Evolutionary conservation across 2,329 filamentous ascomycete species (phyloP).

Genomic region (Pseudogymnoascus verrucosus): DNA sequence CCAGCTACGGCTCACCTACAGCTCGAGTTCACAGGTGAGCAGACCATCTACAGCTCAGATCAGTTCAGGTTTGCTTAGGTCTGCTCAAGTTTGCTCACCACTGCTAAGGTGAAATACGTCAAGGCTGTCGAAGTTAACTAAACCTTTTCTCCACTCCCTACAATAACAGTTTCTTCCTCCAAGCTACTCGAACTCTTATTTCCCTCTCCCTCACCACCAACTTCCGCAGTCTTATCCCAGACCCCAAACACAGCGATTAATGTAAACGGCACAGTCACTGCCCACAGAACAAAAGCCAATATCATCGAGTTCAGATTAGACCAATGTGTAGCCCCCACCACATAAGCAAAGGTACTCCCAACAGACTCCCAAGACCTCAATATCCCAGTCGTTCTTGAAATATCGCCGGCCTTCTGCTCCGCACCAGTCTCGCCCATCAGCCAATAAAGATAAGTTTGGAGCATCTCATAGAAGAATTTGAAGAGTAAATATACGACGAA

Average conservation of each 20-base stretch:
- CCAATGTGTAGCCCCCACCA: conserved; percentile 26
- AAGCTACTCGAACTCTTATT: neutral
- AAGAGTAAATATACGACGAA: conserved; percentile 18
- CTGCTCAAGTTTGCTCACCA: neutral
- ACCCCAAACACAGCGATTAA: neutral
- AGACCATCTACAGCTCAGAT: no score
- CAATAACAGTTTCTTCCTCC: neutral
- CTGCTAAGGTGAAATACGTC: neutral
- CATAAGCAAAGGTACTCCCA: conserved; percentile 28
- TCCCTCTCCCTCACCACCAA: neutral
- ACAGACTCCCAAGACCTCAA: conserved; percentile 28
- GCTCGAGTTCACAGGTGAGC: no score
- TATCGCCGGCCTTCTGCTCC: conserved; percentile 25
- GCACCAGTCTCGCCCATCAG: conserved; percentile 22
- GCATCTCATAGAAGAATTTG: conserved; percentile 22
- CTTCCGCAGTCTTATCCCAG: neutral
- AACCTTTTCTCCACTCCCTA: neutral
- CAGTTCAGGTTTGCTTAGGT: neutral
- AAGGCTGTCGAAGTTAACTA: neutral
- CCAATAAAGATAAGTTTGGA: conserved; percentile 23
- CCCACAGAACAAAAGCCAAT: conserved; percentile 26
- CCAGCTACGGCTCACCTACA: neutral
- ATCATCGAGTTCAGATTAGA: conserved; percentile 27
- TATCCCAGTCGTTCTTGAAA: conserved; percentile 27
- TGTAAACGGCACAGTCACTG: conserved; percentile 18